Conservation (phyloP, 2,329 filamentous ascomycete genomes). For the Sporothrix curviconia region DNA sequence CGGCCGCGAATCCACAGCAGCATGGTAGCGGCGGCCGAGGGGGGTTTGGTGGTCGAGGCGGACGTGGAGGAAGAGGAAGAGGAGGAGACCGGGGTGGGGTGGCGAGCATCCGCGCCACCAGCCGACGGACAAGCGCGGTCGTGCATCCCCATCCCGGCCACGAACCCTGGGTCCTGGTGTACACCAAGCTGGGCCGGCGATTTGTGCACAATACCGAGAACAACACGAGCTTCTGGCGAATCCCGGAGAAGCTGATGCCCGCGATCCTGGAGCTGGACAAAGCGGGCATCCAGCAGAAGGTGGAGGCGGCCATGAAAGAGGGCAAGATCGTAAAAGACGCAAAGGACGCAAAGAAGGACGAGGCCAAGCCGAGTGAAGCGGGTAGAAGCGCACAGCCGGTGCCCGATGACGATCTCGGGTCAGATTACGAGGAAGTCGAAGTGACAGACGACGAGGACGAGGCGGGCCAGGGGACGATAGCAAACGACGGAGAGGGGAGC, state of each 20-base stretch:
- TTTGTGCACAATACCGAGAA: constrained; percentile 87
- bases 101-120: constrained; percentile 57
- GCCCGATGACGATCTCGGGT: constrained; percentile 49
- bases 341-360: not conserved
- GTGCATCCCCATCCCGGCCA: constrained; percentile 70
- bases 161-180: constrained; percentile 86
- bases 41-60: constrained; percentile 11
- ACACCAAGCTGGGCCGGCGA: constrained; percentile 78
- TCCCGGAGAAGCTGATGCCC: constrained; percentile 78
- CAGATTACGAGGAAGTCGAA: constrained; percentile 73
- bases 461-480: constrained; percentile 37
- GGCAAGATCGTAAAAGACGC: not conserved
- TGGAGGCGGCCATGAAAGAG: not conserved
- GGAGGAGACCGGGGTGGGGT: constrained; percentile 25
- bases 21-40: constrained; percentile 26
- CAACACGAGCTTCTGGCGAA: constrained; percentile 89
- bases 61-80: not conserved
- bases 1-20: not conserved
- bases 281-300: constrained; percentile 56
- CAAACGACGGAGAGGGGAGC: constrained; percentile 44
- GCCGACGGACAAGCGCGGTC: constrained; percentile 70
- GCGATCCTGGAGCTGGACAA: constrained; percentile 69
- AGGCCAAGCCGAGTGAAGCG: not conserved
- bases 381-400: not conserved
- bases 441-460: constrained; percentile 55